Evolutionary conservation across 768 basidiomycete genomes (phyloP).

Genomic region (Lanmaoa pseudosensibilis): DNA sequence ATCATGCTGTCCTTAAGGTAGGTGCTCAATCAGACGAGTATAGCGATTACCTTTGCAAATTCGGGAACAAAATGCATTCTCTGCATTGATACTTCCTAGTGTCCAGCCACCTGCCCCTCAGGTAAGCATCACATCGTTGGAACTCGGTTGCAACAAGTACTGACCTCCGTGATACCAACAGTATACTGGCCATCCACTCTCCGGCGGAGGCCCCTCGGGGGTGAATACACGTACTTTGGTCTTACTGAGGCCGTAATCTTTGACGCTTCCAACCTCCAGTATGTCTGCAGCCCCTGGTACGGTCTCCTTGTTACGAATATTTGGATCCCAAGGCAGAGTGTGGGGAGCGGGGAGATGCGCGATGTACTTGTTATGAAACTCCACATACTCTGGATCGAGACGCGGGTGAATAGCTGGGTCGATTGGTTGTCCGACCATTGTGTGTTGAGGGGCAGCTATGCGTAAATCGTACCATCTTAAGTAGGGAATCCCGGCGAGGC

Average conservation of each 20-base stretch:
- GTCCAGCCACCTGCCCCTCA: constrained; percentile 67
- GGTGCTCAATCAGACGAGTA: not conserved
- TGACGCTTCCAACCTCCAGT: constrained; percentile 52
- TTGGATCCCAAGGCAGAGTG: constrained; percentile 60
- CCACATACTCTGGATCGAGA: constrained; percentile 67
- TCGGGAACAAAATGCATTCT: constrained; percentile 53
- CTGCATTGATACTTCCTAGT: constrained; percentile 61
- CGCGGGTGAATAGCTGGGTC: constrained; percentile 56
- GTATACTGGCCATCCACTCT: constrained; percentile 67
- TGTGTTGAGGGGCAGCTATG: not conserved
- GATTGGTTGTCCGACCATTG: constrained; percentile 46
- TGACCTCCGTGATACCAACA: constrained; percentile 75
- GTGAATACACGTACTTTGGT: constrained; percentile 64
- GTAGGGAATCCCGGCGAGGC: not conserved
- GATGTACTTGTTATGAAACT: constrained; percentile 56
- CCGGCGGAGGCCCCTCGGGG: constrained; percentile 49
- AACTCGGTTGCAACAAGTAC: constrained; percentile 6
- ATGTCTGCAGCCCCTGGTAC: constrained; percentile 60
- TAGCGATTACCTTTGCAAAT: constrained; percentile 27
- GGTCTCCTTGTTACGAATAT: constrained; percentile 49
- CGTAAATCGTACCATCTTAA: constrained; percentile 9
- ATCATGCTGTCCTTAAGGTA: not conserved
- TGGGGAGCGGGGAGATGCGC: constrained; percentile 50
- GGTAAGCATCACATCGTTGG: not conserved
- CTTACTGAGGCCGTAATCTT: constrained; percentile 53